Conservation (phyloP, 2,329 filamentous ascomycete species). For the Scolecobasidium constrictum region DNA sequence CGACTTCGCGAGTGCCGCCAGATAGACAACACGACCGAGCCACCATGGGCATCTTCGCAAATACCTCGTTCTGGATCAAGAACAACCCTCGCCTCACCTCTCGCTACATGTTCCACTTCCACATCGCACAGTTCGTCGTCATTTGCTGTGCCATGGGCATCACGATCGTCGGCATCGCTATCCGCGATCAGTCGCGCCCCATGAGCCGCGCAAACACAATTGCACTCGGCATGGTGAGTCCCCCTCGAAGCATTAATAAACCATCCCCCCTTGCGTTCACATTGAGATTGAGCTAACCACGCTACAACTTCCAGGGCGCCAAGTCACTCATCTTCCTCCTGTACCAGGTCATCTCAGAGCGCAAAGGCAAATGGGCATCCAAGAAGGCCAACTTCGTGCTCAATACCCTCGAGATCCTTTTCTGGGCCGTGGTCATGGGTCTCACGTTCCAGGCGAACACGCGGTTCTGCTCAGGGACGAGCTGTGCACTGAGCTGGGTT, state of each 20-base stretch:
- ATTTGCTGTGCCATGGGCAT: background rate
- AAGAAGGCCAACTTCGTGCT: constrained; percentile 31
- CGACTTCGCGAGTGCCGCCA: no score
- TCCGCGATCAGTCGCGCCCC: constrained; percentile 17
- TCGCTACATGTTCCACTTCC: background rate
- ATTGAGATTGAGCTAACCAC: background rate
- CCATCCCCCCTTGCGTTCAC: background rate
- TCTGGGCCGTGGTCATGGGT: constrained; percentile 29
- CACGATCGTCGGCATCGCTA: constrained; percentile 10
- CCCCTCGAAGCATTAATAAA: background rate
- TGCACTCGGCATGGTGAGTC: constrained; percentile 16
- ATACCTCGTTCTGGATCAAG: no score
- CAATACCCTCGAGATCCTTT: constrained; percentile 30
- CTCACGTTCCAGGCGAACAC: constrained; percentile 17
- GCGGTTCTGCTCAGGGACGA: constrained; percentile 13
- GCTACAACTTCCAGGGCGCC: constrained; percentile 16
- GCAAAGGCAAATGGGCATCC: constrained; percentile 26
- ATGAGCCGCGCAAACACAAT: constrained; percentile 16
- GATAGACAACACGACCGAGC: no score
- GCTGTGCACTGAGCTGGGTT: constrained; percentile 16
- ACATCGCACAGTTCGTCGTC: constrained; percentile 8
- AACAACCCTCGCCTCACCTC: no score
- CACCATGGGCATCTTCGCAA: no score
- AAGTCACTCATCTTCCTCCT: constrained; percentile 31
- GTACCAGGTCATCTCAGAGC: constrained; percentile 30